phyloP scores from a whole-genome alignment of 2,329 filamentous ascomycete species.

The Cercospora sp. region DNA sequence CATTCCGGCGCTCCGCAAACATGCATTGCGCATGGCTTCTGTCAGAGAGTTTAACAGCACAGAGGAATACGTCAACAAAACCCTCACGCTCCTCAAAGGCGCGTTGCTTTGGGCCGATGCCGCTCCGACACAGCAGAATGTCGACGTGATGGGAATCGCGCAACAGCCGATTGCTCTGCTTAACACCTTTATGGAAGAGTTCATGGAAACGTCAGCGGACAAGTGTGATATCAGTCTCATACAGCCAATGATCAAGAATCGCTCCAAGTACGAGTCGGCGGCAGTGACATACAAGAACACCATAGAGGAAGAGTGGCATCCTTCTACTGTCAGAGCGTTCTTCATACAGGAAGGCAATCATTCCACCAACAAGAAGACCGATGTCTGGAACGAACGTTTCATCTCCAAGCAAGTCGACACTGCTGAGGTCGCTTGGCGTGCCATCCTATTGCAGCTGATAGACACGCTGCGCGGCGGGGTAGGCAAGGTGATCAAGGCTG shows the following conservation, averaged over 20 bases:
- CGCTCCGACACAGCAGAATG: not conserved
- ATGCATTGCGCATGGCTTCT: conserved; percentile 24
- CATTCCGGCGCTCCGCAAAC: conserved; percentile 27
- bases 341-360: conserved; percentile 27
- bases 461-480: not conserved
- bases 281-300: not conserved
- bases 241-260: conserved; percentile 12
- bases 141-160: conserved; percentile 8
- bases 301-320: conserved; percentile 11
- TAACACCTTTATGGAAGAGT: conserved; percentile 1
- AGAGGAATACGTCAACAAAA: conserved; percentile 20
- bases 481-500: not conserved
- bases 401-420: conserved; percentile 6
- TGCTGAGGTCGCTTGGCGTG: not conserved
- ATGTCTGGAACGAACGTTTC: conserved; percentile 31
- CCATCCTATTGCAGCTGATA: not conserved
- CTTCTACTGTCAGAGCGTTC: conserved; percentile 27
- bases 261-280: not conserved
- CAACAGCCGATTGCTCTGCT: conserved; percentile 1
- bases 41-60: conserved; percentile 13
- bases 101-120: conserved; percentile 21
- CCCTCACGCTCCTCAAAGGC: conserved; percentile 19
- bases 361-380: conserved; percentile 7
- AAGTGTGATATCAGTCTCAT: conserved; percentile 9
- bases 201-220: no score